A percentile compares a stretch with the other conserved stretches of the same genome.
Conservation (phyloP, 2,329 filamentous ascomycete species). For the Fusarium sp. region DNA sequence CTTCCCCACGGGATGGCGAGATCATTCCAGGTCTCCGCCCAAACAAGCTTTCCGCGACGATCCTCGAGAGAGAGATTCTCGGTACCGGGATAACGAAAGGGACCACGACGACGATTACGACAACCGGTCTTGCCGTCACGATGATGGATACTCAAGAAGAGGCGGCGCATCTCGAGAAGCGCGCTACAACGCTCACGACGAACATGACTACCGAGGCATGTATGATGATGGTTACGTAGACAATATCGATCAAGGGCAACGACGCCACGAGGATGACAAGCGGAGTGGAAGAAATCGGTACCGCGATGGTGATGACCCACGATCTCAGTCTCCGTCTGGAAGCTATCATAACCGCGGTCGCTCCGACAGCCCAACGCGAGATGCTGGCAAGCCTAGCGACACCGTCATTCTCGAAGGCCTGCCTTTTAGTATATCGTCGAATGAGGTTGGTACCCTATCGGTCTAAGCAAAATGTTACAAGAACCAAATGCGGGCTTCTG, state of each 20-base stretch:
- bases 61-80: slow-evolving; percentile 46
- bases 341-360: slow-evolving; percentile 48
- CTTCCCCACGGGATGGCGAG: slow-evolving; percentile 58
- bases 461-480: slow-evolving; percentile 28
- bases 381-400: slow-evolving; percentile 59
- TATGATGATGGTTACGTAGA: slow-evolving; percentile 54
- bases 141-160: slow-evolving; percentile 43
- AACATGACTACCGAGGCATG: slow-evolving; percentile 53
- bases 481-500: slow-evolving; percentile 8
- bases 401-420: slow-evolving; percentile 68
- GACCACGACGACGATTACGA: slow-evolving; percentile 40
- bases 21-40: slow-evolving; percentile 58
- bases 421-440: slow-evolving; percentile 60
- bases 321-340: slow-evolving; percentile 45
- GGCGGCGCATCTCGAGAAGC: slow-evolving; percentile 42
- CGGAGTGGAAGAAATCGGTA: slow-evolving; percentile 34
- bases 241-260: slow-evolving; percentile 37
- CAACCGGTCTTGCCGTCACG: slow-evolving; percentile 45
- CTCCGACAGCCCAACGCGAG: slow-evolving; percentile 52
- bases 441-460: slow-evolving; percentile 60
- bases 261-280: slow-evolving; percentile 38
- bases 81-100: slow-evolving; percentile 43
- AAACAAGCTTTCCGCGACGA: slow-evolving; percentile 54
- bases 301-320: slow-evolving; percentile 35
- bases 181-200: slow-evolving; percentile 46